Percentiles rank a stretch among this genome's conserved stretches.
Evolutionary conservation across 148 eudicot species (phyloP).

Genomic region (Rhododendron mucronatum): DNA sequence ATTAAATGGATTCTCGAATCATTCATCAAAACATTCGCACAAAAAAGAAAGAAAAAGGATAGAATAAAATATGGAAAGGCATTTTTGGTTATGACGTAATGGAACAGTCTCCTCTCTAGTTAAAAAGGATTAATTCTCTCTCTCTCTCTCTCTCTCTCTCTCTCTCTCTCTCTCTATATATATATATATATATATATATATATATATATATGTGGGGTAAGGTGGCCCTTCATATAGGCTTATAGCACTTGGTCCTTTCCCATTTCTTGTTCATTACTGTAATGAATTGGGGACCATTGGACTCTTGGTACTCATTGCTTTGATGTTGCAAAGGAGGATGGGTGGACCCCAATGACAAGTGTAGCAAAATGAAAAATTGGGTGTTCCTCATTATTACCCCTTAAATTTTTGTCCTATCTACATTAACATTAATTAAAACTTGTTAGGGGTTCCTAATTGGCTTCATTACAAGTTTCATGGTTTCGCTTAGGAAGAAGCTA

Average conservation of each 20-base stretch:
- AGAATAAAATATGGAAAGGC: not conserved
- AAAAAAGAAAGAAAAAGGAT: not conserved
- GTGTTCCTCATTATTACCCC: conserved; percentile 5
- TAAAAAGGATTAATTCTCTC: not conserved
- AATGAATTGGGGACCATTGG: conserved; percentile 1
- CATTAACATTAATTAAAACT: not conserved
- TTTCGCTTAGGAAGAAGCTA: not conserved
- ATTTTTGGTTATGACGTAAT: conserved; percentile 10
- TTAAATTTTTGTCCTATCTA: conserved; percentile 11
- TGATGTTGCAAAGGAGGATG: not conserved
- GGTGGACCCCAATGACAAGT: conserved; percentile 9
- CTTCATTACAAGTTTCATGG: not conserved
- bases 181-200: too few species aligned
- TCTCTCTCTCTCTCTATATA: too few species aligned
- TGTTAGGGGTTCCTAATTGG: not conserved
- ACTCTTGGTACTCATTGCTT: not conserved
- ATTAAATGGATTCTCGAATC: too few species aligned
- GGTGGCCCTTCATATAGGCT: not conserved
- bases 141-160: conserved; percentile 12
- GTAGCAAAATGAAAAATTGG: not conserved
- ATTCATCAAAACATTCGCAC: not conserved
- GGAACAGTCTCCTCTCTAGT: not conserved
- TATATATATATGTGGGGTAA: not conserved
- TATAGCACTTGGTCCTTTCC: not conserved
- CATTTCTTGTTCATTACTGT: conserved; percentile 17